A percentile compares a stretch with the other conserved stretches of the same genome.
phyloP scores from a whole-genome alignment of 2,329 filamentous ascomycete species.

The Colletotrichum sp. region DNA sequence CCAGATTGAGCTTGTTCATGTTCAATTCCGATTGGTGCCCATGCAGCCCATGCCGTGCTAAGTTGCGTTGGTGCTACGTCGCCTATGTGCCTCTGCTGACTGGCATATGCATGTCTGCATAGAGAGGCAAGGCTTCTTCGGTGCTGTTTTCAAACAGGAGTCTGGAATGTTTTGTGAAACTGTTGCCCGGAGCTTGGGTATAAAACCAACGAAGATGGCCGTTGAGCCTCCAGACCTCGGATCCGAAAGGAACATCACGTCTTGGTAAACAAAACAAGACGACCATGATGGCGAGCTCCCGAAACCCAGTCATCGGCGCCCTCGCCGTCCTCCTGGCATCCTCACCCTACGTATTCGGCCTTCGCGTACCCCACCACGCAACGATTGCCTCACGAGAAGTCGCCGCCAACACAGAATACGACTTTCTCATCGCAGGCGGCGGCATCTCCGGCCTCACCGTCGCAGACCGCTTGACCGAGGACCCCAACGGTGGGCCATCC shows the following conservation, averaged over 20 bases:
- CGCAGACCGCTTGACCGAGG: constrained; percentile 1
- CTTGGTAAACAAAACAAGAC: neutral
- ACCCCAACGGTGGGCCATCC: neutral
- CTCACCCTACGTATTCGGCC: neutral
- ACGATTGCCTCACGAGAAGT: neutral
- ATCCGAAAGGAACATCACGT: accelerated
- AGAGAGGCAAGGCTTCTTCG: neutral
- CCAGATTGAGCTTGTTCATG: neutral
- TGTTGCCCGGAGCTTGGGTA: neutral
- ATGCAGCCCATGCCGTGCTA: neutral
- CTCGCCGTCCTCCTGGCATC: neutral
- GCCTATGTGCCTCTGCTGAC: neutral
- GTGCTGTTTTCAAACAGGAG: accelerated
- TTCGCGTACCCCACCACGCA: neutral
- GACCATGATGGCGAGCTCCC: neutral
- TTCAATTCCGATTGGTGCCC: neutral
- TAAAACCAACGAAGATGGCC: neutral
- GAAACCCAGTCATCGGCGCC: neutral
- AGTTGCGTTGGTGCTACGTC: neutral
- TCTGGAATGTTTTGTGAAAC: accelerated
- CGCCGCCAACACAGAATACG: neutral
- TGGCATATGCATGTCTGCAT: neutral
- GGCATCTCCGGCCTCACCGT: constrained; percentile 7
- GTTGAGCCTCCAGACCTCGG: neutral
- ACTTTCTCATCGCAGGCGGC: constrained; percentile 10